These are phyloP conservation scores for Tolypocladium pustulatum DNA, from an alignment of 2,329 filamentous ascomycete genomes.

Conservation along the genomic window DNA sequence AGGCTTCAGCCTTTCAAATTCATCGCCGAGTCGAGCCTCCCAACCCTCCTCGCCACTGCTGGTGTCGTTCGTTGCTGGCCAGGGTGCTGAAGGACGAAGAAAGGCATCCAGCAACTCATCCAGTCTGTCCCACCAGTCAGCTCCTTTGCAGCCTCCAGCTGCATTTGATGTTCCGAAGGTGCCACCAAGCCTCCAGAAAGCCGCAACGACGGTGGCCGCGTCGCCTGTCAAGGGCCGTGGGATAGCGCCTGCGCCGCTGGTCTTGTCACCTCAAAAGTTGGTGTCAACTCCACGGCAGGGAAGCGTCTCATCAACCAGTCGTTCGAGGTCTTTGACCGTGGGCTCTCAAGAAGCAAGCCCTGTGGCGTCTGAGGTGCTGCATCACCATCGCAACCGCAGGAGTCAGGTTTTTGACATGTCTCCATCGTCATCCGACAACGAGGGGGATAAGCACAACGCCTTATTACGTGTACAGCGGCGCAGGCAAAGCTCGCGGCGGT, in stretches of 20 bases:
- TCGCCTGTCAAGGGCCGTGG: constrained; percentile 48
- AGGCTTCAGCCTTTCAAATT: constrained; percentile 64
- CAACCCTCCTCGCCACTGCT: constrained; percentile 65
- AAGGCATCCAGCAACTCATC: constrained; percentile 91
- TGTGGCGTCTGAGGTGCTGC: constrained; percentile 56
- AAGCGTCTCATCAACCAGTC: constrained; percentile 51
- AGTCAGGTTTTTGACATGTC: constrained; percentile 96
- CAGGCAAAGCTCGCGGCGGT: constrained; percentile 86
- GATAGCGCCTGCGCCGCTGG: constrained; percentile 38
- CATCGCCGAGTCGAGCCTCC: constrained; percentile 76
- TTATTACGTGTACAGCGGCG: constrained; percentile 85
- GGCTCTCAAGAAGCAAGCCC: constrained; percentile 88
- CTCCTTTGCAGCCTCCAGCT: constrained; percentile 58
- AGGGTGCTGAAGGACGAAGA: constrained; percentile 64
- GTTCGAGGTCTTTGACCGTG: constrained; percentile 81
- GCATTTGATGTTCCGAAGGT: constrained; percentile 63
- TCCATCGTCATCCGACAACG: constrained; percentile 93
- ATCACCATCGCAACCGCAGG: constrained; percentile 76
- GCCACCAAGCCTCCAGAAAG: constrained; percentile 48
- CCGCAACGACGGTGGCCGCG: constrained; percentile 41
- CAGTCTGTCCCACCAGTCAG: constrained; percentile 69
- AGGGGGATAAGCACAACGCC: constrained; percentile 84
- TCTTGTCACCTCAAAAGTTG: constrained; percentile 53
- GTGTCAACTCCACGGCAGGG: constrained; percentile 49
- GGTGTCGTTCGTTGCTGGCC: constrained; percentile 88